Evolutionary conservation across 345 rosid genomes (phyloP).

Genomic region (Garcia nutans): DNA sequence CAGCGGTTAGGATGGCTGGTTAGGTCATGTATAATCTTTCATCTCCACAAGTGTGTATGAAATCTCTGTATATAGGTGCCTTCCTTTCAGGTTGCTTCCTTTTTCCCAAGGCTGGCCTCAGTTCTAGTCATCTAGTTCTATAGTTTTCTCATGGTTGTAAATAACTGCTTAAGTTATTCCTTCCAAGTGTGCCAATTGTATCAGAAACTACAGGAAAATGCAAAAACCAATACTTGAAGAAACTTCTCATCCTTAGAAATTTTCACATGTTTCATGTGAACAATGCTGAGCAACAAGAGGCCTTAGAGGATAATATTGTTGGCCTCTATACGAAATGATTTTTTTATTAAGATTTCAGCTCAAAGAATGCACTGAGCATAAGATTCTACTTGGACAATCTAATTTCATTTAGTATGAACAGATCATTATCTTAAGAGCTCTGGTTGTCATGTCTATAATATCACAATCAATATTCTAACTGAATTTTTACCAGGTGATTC

Average conservation of each 20-base stretch:
- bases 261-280: too few species aligned
- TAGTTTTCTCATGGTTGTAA: neutral
- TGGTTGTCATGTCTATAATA: too few species aligned
- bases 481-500: neutral
- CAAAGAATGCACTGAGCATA: neutral
- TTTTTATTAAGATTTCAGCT: neutral
- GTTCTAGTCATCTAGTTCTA: neutral
- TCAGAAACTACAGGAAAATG: neutral
- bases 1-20: neutral
- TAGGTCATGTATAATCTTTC: neutral
- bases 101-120: too few species aligned
- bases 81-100: neutral
- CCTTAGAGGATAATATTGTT: neutral
- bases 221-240: neutral
- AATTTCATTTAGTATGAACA: neutral
- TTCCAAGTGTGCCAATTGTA: neutral
- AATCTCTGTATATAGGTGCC: slow-evolving; percentile 3
- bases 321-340: neutral
- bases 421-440: too few species aligned
- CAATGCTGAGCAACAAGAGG: neutral
- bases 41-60: neutral
- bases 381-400: neutral
- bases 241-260: neutral
- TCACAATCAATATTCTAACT: too few species aligned
- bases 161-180: neutral